Evolutionary conservation across 331 rosid species (phyloP).

Genomic region (Malus hybrid): DNA sequence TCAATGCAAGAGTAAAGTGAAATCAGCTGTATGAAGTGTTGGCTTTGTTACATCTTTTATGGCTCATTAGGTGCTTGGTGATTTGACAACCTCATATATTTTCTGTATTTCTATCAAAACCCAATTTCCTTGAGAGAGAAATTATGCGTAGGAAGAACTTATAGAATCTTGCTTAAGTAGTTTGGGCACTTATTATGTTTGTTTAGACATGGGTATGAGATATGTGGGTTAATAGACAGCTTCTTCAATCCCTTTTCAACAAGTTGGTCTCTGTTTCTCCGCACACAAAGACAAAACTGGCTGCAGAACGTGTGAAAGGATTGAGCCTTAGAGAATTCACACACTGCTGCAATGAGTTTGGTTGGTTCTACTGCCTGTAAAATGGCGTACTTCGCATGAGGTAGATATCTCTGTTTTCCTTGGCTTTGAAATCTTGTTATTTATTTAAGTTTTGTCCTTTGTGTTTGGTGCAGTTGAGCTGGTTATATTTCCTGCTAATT

Average conservation of each 20-base stretch:
- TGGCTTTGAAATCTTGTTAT: slow-evolving; percentile 1
- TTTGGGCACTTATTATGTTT: slow-evolving; percentile 50
- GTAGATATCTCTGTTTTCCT: slow-evolving; percentile 42
- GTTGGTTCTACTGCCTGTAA: slow-evolving; percentile 22
- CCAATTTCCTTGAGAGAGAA: slow-evolving; percentile 31
- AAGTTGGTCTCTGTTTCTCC: slow-evolving; percentile 40
- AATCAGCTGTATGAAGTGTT: slow-evolving; percentile 24
- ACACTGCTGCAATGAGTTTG: slow-evolving; percentile 24
- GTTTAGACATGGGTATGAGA: slow-evolving; percentile 43
- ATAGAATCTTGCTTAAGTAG: slow-evolving; percentile 48
- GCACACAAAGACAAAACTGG: slow-evolving; percentile 41
- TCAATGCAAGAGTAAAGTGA: slow-evolving; percentile 51
- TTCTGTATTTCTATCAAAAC: slow-evolving; percentile 44
- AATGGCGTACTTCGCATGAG: slow-evolving; percentile 55
- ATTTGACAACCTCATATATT: slow-evolving; percentile 32
- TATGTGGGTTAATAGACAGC: slow-evolving; percentile 48
- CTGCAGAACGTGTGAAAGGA: slow-evolving; percentile 50
- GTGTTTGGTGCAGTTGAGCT: slow-evolving; percentile 15
- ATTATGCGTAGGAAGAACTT: slow-evolving; percentile 35
- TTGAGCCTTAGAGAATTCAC: slow-evolving; percentile 32
- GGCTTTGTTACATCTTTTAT: slow-evolving; percentile 36
- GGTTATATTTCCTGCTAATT: not conserved
- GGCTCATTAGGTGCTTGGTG: slow-evolving; percentile 39
- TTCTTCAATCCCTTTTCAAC: slow-evolving; percentile 33
- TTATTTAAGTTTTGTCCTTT: not conserved